phyloP scores from a whole-genome alignment of 768 basidiomycete genomes.

The Kwoniella sp. region DNA sequence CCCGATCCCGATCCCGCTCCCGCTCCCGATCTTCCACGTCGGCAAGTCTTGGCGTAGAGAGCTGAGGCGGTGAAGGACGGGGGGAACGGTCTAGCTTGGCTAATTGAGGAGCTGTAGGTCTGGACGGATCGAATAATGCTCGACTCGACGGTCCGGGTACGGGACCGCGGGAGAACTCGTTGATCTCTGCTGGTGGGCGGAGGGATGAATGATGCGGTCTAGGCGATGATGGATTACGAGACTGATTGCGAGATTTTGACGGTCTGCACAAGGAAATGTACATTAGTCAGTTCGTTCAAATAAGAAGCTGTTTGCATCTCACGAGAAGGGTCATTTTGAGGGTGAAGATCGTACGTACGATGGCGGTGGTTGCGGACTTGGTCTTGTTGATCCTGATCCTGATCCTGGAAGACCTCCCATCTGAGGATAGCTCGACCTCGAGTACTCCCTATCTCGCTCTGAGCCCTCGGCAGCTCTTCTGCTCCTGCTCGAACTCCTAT shows the following conservation, averaged over 20 bases:
- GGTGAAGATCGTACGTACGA: background rate
- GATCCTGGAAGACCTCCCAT: constrained; percentile 11
- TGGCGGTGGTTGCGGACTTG: constrained; percentile 5
- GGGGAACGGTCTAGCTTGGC: constrained; percentile 11
- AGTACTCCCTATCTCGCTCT: constrained; percentile 5
- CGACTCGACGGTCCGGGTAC: constrained; percentile 35
- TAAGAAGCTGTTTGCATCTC: no score
- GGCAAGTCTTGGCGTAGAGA: background rate
- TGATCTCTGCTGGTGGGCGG: constrained; percentile 14
- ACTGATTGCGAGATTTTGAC: background rate
- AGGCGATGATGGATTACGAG: constrained; percentile 17
- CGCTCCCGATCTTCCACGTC: background rate
- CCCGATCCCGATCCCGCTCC: background rate
- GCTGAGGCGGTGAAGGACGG: background rate
- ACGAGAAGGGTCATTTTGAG: no score
- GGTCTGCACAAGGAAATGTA: background rate
- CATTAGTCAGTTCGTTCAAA: background rate
- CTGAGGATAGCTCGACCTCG: constrained; percentile 9
- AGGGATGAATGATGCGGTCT: constrained; percentile 9
- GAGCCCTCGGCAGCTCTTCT: background rate
- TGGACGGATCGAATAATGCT: constrained; percentile 65
- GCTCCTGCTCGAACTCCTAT: no score
- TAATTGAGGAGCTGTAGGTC: constrained; percentile 7
- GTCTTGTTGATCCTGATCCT: background rate
- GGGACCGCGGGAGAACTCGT: constrained; percentile 22